Conservation (phyloP, 2,329 filamentous ascomycete species). For the Neonectria neomacrospora region DNA sequence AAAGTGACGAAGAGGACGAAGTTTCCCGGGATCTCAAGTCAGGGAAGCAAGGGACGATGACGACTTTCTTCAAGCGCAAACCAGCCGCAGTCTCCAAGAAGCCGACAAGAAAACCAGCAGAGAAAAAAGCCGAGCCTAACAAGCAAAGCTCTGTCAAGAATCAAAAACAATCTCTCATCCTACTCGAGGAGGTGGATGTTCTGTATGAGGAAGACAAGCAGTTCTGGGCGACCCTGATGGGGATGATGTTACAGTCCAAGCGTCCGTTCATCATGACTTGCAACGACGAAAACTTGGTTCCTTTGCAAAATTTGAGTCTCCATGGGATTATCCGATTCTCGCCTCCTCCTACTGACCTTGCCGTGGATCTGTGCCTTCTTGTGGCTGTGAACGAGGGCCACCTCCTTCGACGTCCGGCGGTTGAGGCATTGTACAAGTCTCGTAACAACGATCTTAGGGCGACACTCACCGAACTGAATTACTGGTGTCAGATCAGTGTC, state of each 20-base stretch:
- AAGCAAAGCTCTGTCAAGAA: slow-evolving; percentile 54
- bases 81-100: slow-evolving; percentile 39
- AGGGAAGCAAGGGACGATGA: slow-evolving; percentile 82
- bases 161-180: slow-evolving; percentile 93
- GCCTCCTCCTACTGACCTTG: slow-evolving; percentile 72
- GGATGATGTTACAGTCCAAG: slow-evolving; percentile 84
- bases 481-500: slow-evolving; percentile 97
- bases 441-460: slow-evolving; percentile 80
- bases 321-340: slow-evolving; percentile 86
- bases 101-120: slow-evolving; percentile 43
- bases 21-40: slow-evolving; percentile 67
- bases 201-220: slow-evolving; percentile 96
- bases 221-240: slow-evolving; percentile 87
- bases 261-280: slow-evolving; percentile 95
- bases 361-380: slow-evolving; percentile 82
- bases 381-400: slow-evolving; percentile 92
- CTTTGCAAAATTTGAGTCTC: slow-evolving; percentile 77
- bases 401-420: slow-evolving; percentile 72
- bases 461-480: slow-evolving; percentile 85
- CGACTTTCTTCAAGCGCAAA: slow-evolving; percentile 79
- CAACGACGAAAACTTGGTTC: slow-evolving; percentile 88
- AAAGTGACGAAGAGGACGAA: slow-evolving; percentile 45
- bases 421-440: slow-evolving; percentile 76
- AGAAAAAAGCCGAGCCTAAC: slow-evolving; percentile 44
- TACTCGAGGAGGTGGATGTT: slow-evolving; percentile 93